phyloP scores from a whole-genome alignment of 768 basidiomycete species.

The Suillus subluteus region DNA sequence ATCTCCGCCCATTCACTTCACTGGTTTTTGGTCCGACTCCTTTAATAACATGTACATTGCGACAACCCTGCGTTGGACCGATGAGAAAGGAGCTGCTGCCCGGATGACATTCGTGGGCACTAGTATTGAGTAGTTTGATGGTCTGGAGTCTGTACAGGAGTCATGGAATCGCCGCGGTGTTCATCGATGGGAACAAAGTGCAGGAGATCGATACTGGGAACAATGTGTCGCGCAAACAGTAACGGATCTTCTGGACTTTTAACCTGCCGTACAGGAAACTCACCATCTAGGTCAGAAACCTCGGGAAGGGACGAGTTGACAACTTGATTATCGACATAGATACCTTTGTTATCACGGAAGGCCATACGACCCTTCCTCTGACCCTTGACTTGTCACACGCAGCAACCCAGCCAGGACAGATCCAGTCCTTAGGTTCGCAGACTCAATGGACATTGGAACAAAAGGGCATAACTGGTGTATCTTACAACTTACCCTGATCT shows the following conservation, averaged over 20 bases:
- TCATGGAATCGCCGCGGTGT: conserved; percentile 61
- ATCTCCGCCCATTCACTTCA: conserved; percentile 67
- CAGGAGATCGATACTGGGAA: conserved; percentile 51
- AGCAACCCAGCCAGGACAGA: background rate
- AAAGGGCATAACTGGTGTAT: conserved; percentile 72
- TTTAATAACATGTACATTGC: conserved; percentile 55
- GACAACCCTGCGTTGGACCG: conserved; percentile 54
- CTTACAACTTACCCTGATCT: conserved; percentile 75
- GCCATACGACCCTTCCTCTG: conserved; percentile 19
- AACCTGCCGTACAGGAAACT: conserved; percentile 56
- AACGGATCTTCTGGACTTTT: conserved; percentile 67
- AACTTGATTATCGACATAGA: conserved; percentile 55
- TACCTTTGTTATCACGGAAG: conserved; percentile 67
- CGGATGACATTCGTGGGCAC: conserved; percentile 68
- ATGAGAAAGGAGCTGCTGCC: conserved; percentile 49
- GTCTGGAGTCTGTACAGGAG: conserved; percentile 50
- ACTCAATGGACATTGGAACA: conserved; percentile 60
- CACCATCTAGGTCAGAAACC: conserved; percentile 64
- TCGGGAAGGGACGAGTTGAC: conserved; percentile 44
- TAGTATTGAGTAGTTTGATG: conserved; percentile 80
- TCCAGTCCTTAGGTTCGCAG: background rate
- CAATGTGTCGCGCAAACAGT: conserved; percentile 45
- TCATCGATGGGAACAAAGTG: conserved; percentile 57
- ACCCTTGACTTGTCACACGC: conserved; percentile 1
- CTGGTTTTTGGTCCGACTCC: conserved; percentile 59